Base-by-base conservation (phyloP, 2,329 filamentous ascomycete species). In the Thielaviopsis euricoi region DNA sequence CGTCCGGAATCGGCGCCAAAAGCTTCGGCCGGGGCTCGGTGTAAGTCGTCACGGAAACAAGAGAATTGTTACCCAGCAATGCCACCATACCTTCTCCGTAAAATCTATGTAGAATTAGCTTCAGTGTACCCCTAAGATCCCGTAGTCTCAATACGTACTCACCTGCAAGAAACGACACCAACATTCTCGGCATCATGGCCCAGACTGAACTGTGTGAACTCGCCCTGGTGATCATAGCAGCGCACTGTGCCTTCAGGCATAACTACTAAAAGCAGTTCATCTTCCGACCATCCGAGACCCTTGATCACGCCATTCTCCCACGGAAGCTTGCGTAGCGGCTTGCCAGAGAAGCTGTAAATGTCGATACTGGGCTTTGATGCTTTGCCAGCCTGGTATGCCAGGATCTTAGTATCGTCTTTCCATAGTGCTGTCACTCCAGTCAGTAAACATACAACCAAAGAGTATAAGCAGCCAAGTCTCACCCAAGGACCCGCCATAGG, bases 401-500 rank as follows among this genome's bases (percentile, higher is more conserved):
- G 81, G 37, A 95, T 75, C 69, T 94, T 95, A 64, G 78, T 80
- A 65, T 94, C 87, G 72, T 97, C 89, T 53, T 89, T 88, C 74
- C 89, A 89, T 60, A 97, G 74, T 55, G 91, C 89, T 95, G n/a
- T 26, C 13, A 3, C n/a, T 15, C 13, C 22, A 26, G 53, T 56
- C 21, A 52, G 26, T n/a, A 22, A 17, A 43, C 10, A 19, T 13
- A 55, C 19, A 53, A 33, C 21, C 12, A 12, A 25, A 22, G 13
- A 10, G 29, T 55, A 48, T 56, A n/a, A 55, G 55, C 51, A 49
- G 52, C 52, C 23, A 57, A 48, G 25, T 19, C 77, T 70, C 82
- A 95, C 90, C 90, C 75, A 97, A 77, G 68, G 93, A 90, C 66
- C 93, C 93, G 66, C 87, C 89, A 71, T 93, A 96, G 23, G 89